phyloP scores from a whole-genome alignment of 2,329 filamentous ascomycete genomes.

The Nemania bipapillata region DNA sequence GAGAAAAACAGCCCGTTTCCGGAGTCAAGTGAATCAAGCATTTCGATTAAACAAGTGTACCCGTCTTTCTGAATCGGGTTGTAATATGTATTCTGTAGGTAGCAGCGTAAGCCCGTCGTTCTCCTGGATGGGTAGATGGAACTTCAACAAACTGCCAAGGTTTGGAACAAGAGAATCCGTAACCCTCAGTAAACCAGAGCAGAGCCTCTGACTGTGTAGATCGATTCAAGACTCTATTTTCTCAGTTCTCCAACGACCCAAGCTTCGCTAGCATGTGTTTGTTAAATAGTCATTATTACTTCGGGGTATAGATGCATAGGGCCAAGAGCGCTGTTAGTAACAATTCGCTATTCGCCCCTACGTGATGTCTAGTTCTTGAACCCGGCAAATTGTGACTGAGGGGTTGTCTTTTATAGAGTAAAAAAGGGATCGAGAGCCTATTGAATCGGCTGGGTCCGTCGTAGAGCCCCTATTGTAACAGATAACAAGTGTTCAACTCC shows the following conservation, averaged over 20 bases:
- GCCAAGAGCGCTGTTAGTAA: too few relatives aligned
- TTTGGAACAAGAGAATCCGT: background rate
- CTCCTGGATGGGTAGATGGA: background rate
- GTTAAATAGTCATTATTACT: background rate
- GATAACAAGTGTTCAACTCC: conserved; percentile 80
- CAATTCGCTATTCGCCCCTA: too few relatives aligned
- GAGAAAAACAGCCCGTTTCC: background rate
- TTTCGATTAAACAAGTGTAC: conserved; percentile 3
- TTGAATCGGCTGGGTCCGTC: conserved; percentile 55
- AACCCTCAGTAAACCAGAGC: background rate
- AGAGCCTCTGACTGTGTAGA: background rate
- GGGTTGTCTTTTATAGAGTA: background rate
- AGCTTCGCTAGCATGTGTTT: background rate
- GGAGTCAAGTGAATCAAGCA: background rate
- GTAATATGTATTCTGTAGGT: background rate
- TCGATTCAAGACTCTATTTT: background rate
- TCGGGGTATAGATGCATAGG: background rate
- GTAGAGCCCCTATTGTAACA: conserved; percentile 81
- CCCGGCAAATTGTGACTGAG: background rate
- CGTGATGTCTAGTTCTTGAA: too few relatives aligned
- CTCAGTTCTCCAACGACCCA: too few relatives aligned
- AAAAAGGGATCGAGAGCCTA: background rate
- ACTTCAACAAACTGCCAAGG: background rate
- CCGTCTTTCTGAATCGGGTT: background rate
- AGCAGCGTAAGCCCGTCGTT: background rate